Evolutionary conservation across 192 early-diverging fungal genomes (phyloP).

Genomic region (Phlyctochytrium planicorne): DNA sequence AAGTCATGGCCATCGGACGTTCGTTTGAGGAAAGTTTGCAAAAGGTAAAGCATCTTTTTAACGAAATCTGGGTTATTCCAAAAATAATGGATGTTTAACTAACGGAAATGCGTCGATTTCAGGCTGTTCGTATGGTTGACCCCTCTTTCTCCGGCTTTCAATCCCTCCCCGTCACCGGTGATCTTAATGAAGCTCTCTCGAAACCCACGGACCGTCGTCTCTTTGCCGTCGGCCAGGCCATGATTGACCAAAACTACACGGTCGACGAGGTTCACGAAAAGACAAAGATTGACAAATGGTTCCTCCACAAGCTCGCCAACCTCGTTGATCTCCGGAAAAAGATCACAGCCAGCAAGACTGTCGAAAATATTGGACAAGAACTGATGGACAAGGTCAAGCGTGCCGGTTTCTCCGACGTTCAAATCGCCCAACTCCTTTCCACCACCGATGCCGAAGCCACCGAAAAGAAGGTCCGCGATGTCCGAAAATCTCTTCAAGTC

Average conservation of each 20-base stretch:
- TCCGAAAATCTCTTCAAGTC: slow-evolving; percentile 73
- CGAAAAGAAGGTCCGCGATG: slow-evolving; percentile 65
- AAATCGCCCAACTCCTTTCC: slow-evolving; percentile 67
- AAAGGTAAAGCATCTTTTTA: slow-evolving; percentile 55
- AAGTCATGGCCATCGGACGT: slow-evolving; percentile 98
- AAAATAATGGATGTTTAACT: background rate
- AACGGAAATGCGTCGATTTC: slow-evolving; percentile 7
- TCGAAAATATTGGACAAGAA: slow-evolving; percentile 51
- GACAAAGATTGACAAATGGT: slow-evolving; percentile 90
- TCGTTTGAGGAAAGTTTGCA: slow-evolving; percentile 96
- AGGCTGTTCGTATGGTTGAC: slow-evolving; percentile 90
- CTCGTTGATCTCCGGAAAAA: slow-evolving; percentile 62
- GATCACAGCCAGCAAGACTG: slow-evolving; percentile 34
- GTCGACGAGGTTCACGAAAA: slow-evolving; percentile 77
- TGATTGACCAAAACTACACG: slow-evolving; percentile 73
- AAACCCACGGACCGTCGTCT: slow-evolving; percentile 80
- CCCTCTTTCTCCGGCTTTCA: slow-evolving; percentile 88
- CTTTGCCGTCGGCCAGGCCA: slow-evolving; percentile 79
- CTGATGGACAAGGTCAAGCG: slow-evolving; percentile 78
- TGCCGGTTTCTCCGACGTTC: slow-evolving; percentile 84
- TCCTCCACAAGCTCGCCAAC: slow-evolving; percentile 84
- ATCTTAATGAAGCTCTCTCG: slow-evolving; percentile 63
- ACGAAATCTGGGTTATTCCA: background rate
- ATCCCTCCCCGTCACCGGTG: slow-evolving; percentile 35
- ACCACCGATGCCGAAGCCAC: no score